Percentiles rank a stretch among this genome's conserved stretches.
phyloP scores from a whole-genome alignment of 208 protist species.

The Acanthamoeba lenticulata region DNA sequence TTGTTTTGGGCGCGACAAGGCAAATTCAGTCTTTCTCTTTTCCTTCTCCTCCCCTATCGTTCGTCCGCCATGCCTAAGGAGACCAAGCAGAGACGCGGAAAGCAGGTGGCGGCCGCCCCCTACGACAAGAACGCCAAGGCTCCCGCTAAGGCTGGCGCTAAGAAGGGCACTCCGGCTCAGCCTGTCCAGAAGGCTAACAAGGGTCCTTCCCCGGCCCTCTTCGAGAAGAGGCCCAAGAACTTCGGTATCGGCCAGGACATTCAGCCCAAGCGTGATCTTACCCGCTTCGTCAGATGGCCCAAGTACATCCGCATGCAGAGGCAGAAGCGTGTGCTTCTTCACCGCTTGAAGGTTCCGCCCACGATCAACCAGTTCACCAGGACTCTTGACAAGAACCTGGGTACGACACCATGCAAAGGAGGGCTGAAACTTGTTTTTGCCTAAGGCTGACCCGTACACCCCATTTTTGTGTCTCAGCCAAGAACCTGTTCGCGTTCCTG shows the following conservation, averaged over 20 bases:
- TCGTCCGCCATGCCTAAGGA: slow-evolving; percentile 37
- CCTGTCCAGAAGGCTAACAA: slow-evolving; percentile 7
- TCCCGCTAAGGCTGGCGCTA: slow-evolving; percentile 9
- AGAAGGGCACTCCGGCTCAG: slow-evolving; percentile 17
- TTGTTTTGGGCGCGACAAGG: neutral
- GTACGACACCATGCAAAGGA: neutral
- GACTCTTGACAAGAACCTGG: slow-evolving; percentile 89
- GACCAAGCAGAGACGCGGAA: slow-evolving; percentile 40
- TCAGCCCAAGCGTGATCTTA: slow-evolving; percentile 95
- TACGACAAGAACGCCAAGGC: slow-evolving; percentile 35
- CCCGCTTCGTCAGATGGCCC: slow-evolving; percentile 98
- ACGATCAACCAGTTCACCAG: slow-evolving; percentile 94
- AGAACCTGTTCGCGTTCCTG: slow-evolving; percentile 91
- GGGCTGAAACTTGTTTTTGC: neutral
- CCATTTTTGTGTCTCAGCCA: slow-evolving; percentile 43
- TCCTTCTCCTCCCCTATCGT: slow-evolving; percentile 10
- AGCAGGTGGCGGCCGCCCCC: slow-evolving; percentile 48
- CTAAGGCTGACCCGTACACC: neutral
- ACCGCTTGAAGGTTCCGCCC: slow-evolving; percentile 97
- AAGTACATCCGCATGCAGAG: slow-evolving; percentile 98
- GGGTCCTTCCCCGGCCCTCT: slow-evolving; percentile 16
- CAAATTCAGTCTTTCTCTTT: neutral
- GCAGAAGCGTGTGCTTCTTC: slow-evolving; percentile 96
- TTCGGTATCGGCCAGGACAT: slow-evolving; percentile 94
- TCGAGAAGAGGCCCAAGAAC: slow-evolving; percentile 79